Percentiles rank a stretch among this genome's conserved stretches.
Evolutionary conservation across 2,329 filamentous ascomycete genomes (phyloP).

Genomic region (Sclerotinia nivalis): DNA sequence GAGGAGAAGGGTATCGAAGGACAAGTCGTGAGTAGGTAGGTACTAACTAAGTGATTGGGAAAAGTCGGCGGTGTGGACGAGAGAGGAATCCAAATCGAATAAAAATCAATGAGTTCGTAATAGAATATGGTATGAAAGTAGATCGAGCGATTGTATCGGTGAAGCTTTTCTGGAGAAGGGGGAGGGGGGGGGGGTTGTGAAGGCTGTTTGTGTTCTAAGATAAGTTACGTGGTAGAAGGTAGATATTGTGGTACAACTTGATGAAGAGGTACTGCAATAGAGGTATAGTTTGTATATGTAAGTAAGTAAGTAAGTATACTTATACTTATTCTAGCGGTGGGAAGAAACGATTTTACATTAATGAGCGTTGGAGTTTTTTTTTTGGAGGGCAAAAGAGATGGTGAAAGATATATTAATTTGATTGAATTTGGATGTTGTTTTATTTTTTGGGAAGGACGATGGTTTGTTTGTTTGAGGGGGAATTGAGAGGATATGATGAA

Average conservation of each 20-base stretch:
- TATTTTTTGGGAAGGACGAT: background rate
- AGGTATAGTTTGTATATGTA: background rate
- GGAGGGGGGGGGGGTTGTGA: background rate
- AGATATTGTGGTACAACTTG: constrained; percentile 1
- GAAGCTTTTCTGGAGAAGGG: background rate
- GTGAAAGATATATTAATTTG: constrained; percentile 15
- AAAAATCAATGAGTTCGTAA: background rate
- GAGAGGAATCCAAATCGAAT: background rate
- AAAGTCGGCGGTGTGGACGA: constrained; percentile 7
- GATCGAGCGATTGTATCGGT: constrained; percentile 9
- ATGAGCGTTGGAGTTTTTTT: background rate
- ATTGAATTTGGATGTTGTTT: background rate
- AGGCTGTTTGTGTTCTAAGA: constrained; percentile 9
- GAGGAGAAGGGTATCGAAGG: constrained; percentile 14
- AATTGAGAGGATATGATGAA: background rate
- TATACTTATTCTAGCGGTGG: background rate
- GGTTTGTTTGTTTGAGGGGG: background rate
- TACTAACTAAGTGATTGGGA: background rate
- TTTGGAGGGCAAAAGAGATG: background rate
- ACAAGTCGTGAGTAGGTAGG: background rate
- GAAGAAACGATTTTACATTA: constrained; percentile 5
- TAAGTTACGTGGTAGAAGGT: constrained; percentile 12
- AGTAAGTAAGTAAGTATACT: background rate
- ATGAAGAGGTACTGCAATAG: background rate
- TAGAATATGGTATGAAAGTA: background rate